Base-by-base conservation (phyloP, 257 asterid species). In the Cinchona pubescens region DNA sequence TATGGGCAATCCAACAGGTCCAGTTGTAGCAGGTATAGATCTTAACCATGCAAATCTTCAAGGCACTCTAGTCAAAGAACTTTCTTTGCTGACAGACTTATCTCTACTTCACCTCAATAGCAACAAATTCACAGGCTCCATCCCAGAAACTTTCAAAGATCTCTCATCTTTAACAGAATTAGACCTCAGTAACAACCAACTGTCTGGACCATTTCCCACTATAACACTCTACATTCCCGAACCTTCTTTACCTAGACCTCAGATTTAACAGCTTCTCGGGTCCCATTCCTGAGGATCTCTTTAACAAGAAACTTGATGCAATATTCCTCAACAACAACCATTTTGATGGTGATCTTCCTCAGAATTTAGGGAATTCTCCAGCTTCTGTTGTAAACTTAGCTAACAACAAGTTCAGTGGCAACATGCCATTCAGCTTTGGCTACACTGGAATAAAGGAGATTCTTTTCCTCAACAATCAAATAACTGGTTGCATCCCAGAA, bases 401-500 rank as follows among this genome's bases (percentile, higher is more conserved):
- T 3, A 88, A 94, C 86, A 94, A 94, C 59, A 81, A 65, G 73
- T 76, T 94, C 35, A 82, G 69, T 1, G 98, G 98, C 0, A 48
- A 73, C 21, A 87, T 92, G 16, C 98, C 98, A 0, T 85, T 92
- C 76, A 94, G 97, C 59, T 78, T 92, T 35, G 83, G 93, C 7
- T 92, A 92, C 85, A 74, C 80, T 2, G 84, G 83, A 1, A 81
- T 90, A 0, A 90, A 82, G 79, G 98, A 94, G 73, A 92, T 94
- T 11, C 48, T 94, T 79, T 84, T 94, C 86, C 82, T 92, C 43
- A 90, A 89, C 82, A 94, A 94, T 66, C 90, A 84, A 61, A 76
- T 94, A 35, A 90, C 93, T 2, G 98, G 98, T n/a, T 94, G 98
- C 73, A 81, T 94, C 19, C 98, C 97, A 0, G 89, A 94, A 61